phyloP scores from a whole-genome alignment of 768 basidiomycete species.

The Lyophyllum atratum region DNA sequence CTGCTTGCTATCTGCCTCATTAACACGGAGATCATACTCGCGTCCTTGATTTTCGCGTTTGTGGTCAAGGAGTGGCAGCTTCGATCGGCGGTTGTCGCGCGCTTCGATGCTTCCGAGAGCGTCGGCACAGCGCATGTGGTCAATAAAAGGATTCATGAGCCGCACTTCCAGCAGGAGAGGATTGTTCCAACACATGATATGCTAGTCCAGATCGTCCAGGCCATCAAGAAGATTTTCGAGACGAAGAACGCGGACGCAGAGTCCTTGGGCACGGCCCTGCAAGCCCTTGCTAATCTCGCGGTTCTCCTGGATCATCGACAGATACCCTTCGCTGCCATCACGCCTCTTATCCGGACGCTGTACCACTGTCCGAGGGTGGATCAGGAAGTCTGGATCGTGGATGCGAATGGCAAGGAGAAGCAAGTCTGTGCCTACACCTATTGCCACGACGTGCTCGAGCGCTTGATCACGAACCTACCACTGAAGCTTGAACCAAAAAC shows the following conservation, averaged over 20 bases:
- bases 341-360: conserved; percentile 46
- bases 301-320: conserved; percentile 50
- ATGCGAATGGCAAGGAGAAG: conserved; percentile 22
- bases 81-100: conserved; percentile 16
- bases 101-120: conserved; percentile 15
- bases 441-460: conserved; percentile 47
- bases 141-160: conserved; percentile 18
- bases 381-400: conserved; percentile 39
- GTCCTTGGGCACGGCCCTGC: conserved; percentile 41
- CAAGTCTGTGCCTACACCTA: conserved; percentile 45
- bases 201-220: conserved; percentile 13
- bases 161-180: neutral
- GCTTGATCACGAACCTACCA: conserved; percentile 39
- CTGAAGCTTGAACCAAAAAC: neutral
- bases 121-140: no score
- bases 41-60: conserved; percentile 66
- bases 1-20: conserved; percentile 66
- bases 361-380: conserved; percentile 45
- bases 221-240: conserved; percentile 35
- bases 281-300: conserved; percentile 64
- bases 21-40: conserved; percentile 81
- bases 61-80: conserved; percentile 65
- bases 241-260: conserved; percentile 22
- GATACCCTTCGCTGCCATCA: conserved; percentile 45
- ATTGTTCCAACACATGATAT: neutral